phyloP scores from a whole-genome alignment of 169 alveolate genomes.

The Plasmodium inui region DNA sequence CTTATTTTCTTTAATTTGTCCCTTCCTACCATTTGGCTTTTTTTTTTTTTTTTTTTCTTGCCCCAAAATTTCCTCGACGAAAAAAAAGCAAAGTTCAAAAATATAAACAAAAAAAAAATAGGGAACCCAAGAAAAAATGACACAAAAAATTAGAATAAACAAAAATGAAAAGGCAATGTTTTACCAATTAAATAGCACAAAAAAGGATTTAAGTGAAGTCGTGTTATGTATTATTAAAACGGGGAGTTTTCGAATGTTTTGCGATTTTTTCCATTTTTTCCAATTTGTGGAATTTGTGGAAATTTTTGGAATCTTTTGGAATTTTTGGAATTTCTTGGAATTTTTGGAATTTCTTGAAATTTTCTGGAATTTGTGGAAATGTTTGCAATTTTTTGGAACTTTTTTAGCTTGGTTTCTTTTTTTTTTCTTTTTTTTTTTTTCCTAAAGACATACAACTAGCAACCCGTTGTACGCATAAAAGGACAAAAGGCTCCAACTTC shows the following conservation, averaged over 20 bases:
- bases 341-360: background rate
- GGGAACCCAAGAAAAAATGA: background rate
- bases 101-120: too few relatives aligned
- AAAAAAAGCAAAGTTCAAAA: background rate
- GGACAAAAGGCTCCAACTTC: background rate
- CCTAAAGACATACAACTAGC: background rate
- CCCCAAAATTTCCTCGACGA: background rate
- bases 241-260: background rate
- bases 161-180: background rate
- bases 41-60: too few relatives aligned
- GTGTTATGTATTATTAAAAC: too few relatives aligned
- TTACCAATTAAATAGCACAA: background rate
- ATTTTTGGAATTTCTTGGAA: too few relatives aligned
- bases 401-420: too few relatives aligned
- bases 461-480: background rate
- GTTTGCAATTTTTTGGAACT: background rate
- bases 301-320: too few relatives aligned
- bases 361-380: too few relatives aligned
- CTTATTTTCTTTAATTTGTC: background rate
- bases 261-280: too few relatives aligned
- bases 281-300: too few relatives aligned
- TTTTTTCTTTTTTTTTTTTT: too few relatives aligned
- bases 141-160: background rate
- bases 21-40: background rate
- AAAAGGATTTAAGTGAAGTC: background rate